Percentiles rank a stretch among this genome's conserved stretches.
Conservation (phyloP, 768 basidiomycete species). For the Pulveroboletus sp. region DNA sequence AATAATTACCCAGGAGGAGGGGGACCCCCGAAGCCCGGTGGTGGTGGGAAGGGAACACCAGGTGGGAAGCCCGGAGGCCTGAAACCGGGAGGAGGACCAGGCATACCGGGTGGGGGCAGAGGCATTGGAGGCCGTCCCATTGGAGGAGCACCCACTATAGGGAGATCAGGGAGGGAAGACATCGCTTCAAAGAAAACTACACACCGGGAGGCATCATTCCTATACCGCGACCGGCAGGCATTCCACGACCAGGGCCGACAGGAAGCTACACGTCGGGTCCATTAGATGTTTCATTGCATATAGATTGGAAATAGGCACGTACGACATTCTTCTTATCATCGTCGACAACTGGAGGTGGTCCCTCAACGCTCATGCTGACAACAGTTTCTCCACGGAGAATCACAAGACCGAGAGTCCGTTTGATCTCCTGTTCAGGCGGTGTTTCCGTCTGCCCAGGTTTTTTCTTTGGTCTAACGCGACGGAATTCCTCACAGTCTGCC, state of each 20-base stretch:
- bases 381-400: conserved; percentile 96
- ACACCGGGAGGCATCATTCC: conserved; percentile 86
- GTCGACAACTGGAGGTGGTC: conserved; percentile 86
- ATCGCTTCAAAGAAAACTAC: conserved; percentile 28
- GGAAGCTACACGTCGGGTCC: conserved; percentile 51
- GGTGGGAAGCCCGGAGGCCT: conserved; percentile 80
- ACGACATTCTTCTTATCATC: conserved; percentile 86
- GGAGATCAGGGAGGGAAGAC: conserved; percentile 13
- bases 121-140: conserved; percentile 66
- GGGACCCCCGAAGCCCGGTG: conserved; percentile 75
- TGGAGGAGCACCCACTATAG: conserved; percentile 53
- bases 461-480: conserved; percentile 89
- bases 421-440: conserved; percentile 86
- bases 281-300: conserved; percentile 14
- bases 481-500: conserved; percentile 97
- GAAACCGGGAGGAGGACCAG: conserved; percentile 82
- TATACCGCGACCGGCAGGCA: conserved; percentile 96
- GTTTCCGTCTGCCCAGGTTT: conserved; percentile 72
- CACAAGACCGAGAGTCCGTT: conserved; percentile 92
- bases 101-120: conserved; percentile 69
- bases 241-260: conserved; percentile 87
- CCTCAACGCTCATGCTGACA: conserved; percentile 91
- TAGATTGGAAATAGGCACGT: conserved; percentile 27
- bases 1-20: conserved; percentile 77
- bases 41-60: conserved; percentile 75